Conservation (phyloP, 2,329 filamentous ascomycete species). For the Xylaria arbuscula region DNA sequence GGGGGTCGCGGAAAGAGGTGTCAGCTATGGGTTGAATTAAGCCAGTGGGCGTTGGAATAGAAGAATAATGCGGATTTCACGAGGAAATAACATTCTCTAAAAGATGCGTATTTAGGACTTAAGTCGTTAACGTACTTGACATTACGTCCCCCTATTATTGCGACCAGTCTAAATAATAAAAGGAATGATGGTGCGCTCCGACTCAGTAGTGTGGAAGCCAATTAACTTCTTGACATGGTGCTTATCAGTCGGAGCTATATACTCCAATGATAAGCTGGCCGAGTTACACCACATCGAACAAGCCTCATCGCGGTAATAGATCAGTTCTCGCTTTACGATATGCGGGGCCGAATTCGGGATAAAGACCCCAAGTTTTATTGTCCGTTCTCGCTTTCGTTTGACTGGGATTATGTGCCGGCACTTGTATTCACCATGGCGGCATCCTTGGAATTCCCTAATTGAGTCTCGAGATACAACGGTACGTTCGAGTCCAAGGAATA, state of each 20-base stretch:
- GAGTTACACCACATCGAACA: background rate
- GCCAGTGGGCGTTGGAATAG: conserved; percentile 36
- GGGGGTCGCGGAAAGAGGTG: conserved; percentile 59
- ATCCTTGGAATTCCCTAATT: background rate
- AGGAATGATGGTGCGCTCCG: background rate
- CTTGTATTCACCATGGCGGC: background rate
- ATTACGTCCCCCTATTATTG: background rate
- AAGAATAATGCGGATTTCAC: too few relatives aligned
- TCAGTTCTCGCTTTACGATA: conserved; percentile 4
- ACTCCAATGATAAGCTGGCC: conserved; percentile 13
- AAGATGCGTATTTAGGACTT: too few relatives aligned
- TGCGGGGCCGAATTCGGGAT: conserved; percentile 8
- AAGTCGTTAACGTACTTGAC: background rate
- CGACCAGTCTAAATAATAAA: background rate
- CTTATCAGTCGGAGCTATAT: conserved; percentile 10
- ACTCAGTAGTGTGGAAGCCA: background rate
- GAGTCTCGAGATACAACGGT: background rate
- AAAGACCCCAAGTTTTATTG: background rate
- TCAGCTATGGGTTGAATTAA: conserved; percentile 56
- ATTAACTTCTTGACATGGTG: background rate
- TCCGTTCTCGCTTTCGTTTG: background rate
- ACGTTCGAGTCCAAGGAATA: background rate
- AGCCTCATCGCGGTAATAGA: background rate
- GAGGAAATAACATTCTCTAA: background rate
- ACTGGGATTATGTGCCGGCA: background rate